These are phyloP conservation scores for Ambrosia hybrid DNA, from an alignment of 140 eudicot genomes.

Conservation along the genomic window DNA sequence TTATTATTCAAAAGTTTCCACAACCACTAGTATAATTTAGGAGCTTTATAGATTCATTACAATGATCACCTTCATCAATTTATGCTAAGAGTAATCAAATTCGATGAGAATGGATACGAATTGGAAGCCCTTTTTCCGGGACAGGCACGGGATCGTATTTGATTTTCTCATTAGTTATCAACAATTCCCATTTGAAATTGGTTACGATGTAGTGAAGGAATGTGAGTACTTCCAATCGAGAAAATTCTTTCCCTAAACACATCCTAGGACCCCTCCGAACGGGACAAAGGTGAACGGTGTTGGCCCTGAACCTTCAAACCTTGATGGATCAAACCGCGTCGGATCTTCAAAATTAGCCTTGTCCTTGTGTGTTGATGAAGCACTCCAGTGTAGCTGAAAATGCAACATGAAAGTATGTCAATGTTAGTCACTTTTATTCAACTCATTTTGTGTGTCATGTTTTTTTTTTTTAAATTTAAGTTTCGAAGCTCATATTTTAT, in stretches of 20 bases:
- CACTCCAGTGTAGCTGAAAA: constrained; percentile 39
- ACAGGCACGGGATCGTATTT: constrained; percentile 46
- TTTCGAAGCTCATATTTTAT: no score
- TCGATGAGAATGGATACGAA: constrained; percentile 26
- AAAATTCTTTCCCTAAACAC: constrained; percentile 34
- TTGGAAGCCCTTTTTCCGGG: constrained; percentile 44
- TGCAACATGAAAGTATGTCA: background rate
- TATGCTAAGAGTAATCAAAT: background rate
- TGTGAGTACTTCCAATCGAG: constrained; percentile 45
- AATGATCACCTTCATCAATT: background rate
- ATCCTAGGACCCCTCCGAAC: no score
- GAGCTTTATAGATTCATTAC: no score
- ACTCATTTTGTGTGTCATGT: no score
- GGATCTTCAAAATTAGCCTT: no score
- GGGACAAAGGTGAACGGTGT: constrained; percentile 37
- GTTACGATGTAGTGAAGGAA: constrained; percentile 45
- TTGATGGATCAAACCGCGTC: no score
- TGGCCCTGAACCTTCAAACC: constrained; percentile 50
- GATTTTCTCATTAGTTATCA: constrained; percentile 42
- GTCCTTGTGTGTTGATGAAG: no score
- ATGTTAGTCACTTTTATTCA: no score
- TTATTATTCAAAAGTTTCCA: no score
- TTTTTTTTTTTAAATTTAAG: no score
- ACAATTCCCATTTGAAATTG: constrained; percentile 41
- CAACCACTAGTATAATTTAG: no score